Base-by-base conservation (phyloP, 331 rosid genomes). In the Cydonia oblonga region DNA sequence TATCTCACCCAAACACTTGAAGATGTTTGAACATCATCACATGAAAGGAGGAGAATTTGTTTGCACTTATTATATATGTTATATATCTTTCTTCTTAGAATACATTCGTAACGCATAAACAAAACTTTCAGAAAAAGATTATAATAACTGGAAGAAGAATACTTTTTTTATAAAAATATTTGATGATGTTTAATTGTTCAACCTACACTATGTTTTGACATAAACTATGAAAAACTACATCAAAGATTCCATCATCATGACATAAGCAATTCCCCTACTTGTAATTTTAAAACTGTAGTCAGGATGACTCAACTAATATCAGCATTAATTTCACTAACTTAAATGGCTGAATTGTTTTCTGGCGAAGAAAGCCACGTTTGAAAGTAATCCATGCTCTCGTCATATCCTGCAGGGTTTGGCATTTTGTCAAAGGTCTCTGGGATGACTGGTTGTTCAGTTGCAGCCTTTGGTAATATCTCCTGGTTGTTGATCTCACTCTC, bases 291-390 rank as follows among this genome's bases (percentile, higher is more conserved):
- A 29, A 23, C 25, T 33, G 54, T 12, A 23, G 24, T 56, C 57
- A 14, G 29, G 73, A 30, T 15, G 66, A 49, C 35, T 77, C 40
- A 63, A 38, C 60, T 22, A 53, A 54, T 22, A 29, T 64, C 8
- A 7, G 2, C 10, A 28, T 11, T 44, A 56, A 29, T 61, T 33
- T 0, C 24, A 70, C 28, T 53, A 49, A 70, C 66, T 78, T 73
- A 62, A 40, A 66, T 38, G 62, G 67, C 54, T 1, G 53, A 44
- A 69, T 68, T 57, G 32, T 83, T 57, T 32, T 81, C 61, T 35
- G 83, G 66, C 76, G 13, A 38, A 38, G 63, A 82, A 82, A 84
- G 76, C 84, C 82, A 80, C 63, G 76, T 69, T 32, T 71, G 82
- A 63, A 78, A 26, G 64, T 28, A 76, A 53, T 20, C 63, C 80